phyloP scores from a whole-genome alignment of 345 rosid species.

The Ceriops decandra region DNA sequence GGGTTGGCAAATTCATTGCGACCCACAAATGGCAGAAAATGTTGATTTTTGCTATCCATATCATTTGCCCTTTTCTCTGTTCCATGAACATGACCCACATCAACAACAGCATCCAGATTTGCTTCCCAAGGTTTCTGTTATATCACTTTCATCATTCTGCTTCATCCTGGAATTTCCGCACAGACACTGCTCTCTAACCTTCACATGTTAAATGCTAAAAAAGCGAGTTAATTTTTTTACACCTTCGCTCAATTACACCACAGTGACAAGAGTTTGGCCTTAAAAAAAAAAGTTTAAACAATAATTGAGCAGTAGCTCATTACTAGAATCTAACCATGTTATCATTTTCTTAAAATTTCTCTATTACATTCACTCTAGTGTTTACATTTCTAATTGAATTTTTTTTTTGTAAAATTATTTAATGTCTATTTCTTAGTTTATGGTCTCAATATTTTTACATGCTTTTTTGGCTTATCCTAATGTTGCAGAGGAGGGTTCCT shows the following conservation, averaged over 20 bases:
- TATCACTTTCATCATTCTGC: slow-evolving; percentile 12
- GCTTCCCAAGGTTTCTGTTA: slow-evolving; percentile 22
- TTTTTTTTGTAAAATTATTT: too few relatives aligned
- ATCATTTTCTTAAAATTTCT: too few relatives aligned
- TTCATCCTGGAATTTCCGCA: background rate
- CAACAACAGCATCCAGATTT: slow-evolving; percentile 17
- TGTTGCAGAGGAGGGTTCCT: slow-evolving; percentile 75
- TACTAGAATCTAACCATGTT: slow-evolving; percentile 3
- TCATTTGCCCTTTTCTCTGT: slow-evolving; percentile 21
- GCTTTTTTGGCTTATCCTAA: slow-evolving; percentile 3
- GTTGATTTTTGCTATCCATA: slow-evolving; percentile 28
- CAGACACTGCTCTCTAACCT: background rate
- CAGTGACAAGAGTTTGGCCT: too few relatives aligned
- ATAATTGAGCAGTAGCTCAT: background rate
- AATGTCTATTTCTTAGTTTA: background rate
- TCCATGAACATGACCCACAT: slow-evolving; percentile 23
- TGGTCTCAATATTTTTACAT: background rate
- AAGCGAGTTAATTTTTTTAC: too few relatives aligned
- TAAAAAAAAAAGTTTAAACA: too few relatives aligned
- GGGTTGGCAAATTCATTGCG: background rate
- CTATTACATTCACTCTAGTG: too few relatives aligned
- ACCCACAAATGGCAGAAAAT: slow-evolving; percentile 21
- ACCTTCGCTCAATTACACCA: too few relatives aligned
- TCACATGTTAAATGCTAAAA: background rate
- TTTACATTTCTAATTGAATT: too few relatives aligned